phyloP scores from a whole-genome alignment of 164 flowering plant species.

The Akebia trifoliata region DNA sequence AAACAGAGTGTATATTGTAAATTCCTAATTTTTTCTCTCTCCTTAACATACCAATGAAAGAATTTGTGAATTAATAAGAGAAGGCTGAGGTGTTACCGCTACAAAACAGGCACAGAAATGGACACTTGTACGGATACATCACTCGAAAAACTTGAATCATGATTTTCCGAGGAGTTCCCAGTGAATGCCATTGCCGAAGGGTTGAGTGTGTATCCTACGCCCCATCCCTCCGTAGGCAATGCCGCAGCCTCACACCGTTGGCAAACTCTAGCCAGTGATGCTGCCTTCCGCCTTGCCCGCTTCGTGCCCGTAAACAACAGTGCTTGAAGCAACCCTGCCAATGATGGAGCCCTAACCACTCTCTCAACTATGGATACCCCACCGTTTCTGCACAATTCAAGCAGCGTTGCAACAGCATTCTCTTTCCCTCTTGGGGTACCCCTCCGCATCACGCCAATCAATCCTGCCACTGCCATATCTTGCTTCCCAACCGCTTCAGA shows the following conservation, averaged over 20 bases:
- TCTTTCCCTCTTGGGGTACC: slow-evolving; percentile 89
- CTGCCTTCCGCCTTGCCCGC: slow-evolving; percentile 91
- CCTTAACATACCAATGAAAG: slow-evolving; percentile 42
- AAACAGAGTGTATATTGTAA: slow-evolving; percentile 14
- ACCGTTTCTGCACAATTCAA: slow-evolving; percentile 77
- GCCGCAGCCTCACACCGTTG: slow-evolving; percentile 64
- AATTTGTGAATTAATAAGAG: slow-evolving; percentile 26
- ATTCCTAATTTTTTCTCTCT: slow-evolving; percentile 22
- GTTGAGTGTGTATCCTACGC: slow-evolving; percentile 54
- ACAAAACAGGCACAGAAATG: slow-evolving; percentile 67
- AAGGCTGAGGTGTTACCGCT: slow-evolving; percentile 21
- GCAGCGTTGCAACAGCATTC: slow-evolving; percentile 87
- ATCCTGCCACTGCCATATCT: slow-evolving; percentile 57
- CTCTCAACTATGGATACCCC: slow-evolving; percentile 58
- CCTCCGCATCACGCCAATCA: slow-evolving; percentile 74
- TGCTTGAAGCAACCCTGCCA: slow-evolving; percentile 64
- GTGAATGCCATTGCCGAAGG: too few species aligned
- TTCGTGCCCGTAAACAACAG: slow-evolving; percentile 77
- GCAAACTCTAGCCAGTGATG: slow-evolving; percentile 85
- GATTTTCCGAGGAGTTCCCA: slow-evolving; percentile 41
- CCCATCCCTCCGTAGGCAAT: slow-evolving; percentile 46
- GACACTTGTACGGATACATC: slow-evolving; percentile 48
- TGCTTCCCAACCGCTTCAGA: slow-evolving; percentile 71
- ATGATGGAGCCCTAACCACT: slow-evolving; percentile 67
- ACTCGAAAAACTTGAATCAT: slow-evolving; percentile 41